phyloP scores from a whole-genome alignment of 805 yeast genomes.

The Maudiozyma serrabonitensis region DNA sequence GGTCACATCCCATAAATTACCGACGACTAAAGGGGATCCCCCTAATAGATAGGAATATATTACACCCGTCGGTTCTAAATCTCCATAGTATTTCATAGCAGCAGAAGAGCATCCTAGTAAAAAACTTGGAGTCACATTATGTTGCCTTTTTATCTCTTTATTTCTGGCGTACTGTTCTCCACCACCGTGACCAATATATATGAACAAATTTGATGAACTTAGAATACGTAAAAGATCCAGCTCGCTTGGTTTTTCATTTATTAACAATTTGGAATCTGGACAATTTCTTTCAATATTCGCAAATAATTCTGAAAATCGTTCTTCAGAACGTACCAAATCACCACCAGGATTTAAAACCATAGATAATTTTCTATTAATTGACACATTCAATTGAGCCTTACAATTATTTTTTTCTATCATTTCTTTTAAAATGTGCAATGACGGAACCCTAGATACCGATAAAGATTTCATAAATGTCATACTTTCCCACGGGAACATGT shows the following conservation, averaged over 20 bases:
- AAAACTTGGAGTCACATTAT: constrained; percentile 46
- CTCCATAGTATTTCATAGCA: constrained; percentile 43
- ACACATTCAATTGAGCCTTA: constrained; percentile 11
- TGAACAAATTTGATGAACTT: constrained; percentile 38
- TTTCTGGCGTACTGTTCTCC: constrained; percentile 76
- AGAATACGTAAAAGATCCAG: constrained; percentile 39
- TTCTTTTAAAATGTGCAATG: constrained; percentile 38
- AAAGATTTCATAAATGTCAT: constrained; percentile 41
- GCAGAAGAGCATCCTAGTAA: constrained; percentile 92
- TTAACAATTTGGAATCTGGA: constrained; percentile 42
- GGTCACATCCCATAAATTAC: constrained; percentile 93
- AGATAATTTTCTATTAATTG: constrained; percentile 32
- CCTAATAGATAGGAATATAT: constrained; percentile 66
- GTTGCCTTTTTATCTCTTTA: constrained; percentile 38
- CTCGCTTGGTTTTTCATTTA: constrained; percentile 52
- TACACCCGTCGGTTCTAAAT: constrained; percentile 67
- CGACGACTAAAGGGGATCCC: constrained; percentile 76
- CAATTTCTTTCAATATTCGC: constrained; percentile 14
- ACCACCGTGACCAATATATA: constrained; percentile 93
- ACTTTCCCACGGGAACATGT: constrained; percentile 87
- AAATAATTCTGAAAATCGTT: constrained; percentile 40
- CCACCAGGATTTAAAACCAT: constrained; percentile 76
- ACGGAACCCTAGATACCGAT: constrained; percentile 71
- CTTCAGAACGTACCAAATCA: constrained; percentile 63
- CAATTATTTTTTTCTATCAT: constrained; percentile 16